These are phyloP conservation scores for Fraxinus platypoda DNA, from an alignment of 305 asterid species.

Conservation along the genomic window DNA sequence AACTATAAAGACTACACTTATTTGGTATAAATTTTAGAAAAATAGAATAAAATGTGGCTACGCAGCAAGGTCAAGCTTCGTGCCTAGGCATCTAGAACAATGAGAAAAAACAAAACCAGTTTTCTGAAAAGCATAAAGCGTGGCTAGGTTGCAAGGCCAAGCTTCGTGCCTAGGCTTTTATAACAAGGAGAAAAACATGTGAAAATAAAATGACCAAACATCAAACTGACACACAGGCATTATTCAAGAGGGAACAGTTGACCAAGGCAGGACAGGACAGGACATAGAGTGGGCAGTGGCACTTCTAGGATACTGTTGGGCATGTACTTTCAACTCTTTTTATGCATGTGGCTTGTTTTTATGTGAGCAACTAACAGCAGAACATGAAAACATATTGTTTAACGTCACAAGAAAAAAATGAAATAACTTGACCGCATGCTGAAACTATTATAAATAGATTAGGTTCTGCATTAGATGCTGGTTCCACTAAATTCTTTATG, in stretches of 20 bases:
- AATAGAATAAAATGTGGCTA: not conserved
- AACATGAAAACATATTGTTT: not conserved
- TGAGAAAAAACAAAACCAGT: not conserved
- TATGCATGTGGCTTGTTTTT: not conserved
- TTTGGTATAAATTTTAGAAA: not conserved
- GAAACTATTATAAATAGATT: not conserved
- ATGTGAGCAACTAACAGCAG: not conserved
- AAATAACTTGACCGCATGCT: not conserved
- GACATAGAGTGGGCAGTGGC: not conserved
- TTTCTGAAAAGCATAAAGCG: not conserved
- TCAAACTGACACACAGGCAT: not conserved
- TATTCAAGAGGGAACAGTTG: not conserved
- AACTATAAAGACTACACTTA: not conserved
- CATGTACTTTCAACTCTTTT: not conserved
- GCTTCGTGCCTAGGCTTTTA: not conserved
- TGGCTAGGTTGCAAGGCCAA: not conserved
- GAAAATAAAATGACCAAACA: not conserved
- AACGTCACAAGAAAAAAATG: not conserved
- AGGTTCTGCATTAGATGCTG: not conserved
- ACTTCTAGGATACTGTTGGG: not conserved
- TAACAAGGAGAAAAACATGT: not conserved
- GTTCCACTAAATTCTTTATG: not conserved
- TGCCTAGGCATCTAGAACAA: not conserved
- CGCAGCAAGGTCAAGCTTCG: not conserved
- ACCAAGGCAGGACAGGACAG: not conserved